A percentile compares a stretch with the other conserved stretches of the same genome.
Conservation (phyloP, 108 stramenopile species). For the Nitzschia palea region DNA sequence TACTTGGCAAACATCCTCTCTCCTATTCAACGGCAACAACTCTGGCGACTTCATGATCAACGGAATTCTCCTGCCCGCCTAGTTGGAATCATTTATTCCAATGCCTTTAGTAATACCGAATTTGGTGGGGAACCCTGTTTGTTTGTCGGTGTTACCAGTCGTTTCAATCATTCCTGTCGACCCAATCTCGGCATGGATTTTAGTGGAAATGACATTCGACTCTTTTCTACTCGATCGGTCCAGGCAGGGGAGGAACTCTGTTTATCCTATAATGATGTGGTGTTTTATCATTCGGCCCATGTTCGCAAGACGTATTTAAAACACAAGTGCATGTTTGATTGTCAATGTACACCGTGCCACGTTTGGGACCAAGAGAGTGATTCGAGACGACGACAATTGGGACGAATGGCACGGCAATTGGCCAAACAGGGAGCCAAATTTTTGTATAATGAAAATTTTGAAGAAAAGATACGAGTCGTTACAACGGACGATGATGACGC, state of each 20-base stretch:
- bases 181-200: slow-evolving; percentile 24
- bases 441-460: slow-evolving; percentile 2
- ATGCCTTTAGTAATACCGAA: slow-evolving; percentile 11
- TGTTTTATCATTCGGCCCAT: slow-evolving; percentile 4
- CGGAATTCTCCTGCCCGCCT: neutral
- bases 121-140: neutral
- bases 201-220: slow-evolving; percentile 19
- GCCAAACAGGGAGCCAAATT: neutral
- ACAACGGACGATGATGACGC: neutral
- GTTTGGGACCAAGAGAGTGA: neutral
- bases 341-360: slow-evolving; percentile 8
- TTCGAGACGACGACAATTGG: neutral
- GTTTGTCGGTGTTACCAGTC: slow-evolving; percentile 10
- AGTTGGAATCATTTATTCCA: slow-evolving; percentile 9
- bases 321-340: neutral
- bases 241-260: slow-evolving; percentile 1
- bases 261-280: slow-evolving; percentile 15
- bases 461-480: neutral
- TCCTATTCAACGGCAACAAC: neutral
- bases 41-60: slow-evolving; percentile 13
- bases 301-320: neutral
- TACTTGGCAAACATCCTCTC: neutral
- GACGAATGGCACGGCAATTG: neutral
- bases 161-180: slow-evolving; percentile 14
- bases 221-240: slow-evolving; percentile 4